phyloP scores from a whole-genome alignment of 2,329 filamentous ascomycete species.

The Alternaria sp. region DNA sequence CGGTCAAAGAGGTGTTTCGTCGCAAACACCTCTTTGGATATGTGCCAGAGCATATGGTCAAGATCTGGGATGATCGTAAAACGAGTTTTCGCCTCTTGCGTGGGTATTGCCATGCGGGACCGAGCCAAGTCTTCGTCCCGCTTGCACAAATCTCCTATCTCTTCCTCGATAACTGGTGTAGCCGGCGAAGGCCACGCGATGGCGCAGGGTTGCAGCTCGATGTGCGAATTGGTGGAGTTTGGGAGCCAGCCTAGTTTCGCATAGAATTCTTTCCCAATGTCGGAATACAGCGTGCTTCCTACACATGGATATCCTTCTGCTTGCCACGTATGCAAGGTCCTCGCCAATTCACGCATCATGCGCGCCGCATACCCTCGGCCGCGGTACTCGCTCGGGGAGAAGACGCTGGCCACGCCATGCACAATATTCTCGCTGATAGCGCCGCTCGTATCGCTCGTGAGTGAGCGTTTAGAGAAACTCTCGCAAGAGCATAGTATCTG shows the following conservation, averaged over 20 bases:
- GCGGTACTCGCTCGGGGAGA: conserved; percentile 67
- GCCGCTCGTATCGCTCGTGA: conserved; percentile 44
- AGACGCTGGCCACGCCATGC: conserved; percentile 79
- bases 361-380: conserved; percentile 75
- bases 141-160: neutral
- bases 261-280: conserved; percentile 83
- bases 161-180: neutral
- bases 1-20: conserved; percentile 62
- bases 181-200: neutral
- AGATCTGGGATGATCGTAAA: conserved; percentile 71
- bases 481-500: conserved; percentile 61
- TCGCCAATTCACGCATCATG: conserved; percentile 73
- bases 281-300: conserved; percentile 82
- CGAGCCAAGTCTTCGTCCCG: conserved; percentile 68
- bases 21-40: conserved; percentile 77
- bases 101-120: conserved; percentile 50
- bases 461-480: neutral
- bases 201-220: conserved; percentile 57
- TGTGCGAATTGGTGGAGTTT: conserved; percentile 71
- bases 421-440: conserved; percentile 61
- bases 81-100: conserved; percentile 49
- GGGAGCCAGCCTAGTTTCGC: conserved; percentile 74
- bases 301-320: conserved; percentile 40
- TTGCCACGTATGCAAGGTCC: conserved; percentile 58
- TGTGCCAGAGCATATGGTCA: conserved; percentile 73